Conservation (phyloP, 805 yeast genomes). For the Saturnispora galanensis region DNA sequence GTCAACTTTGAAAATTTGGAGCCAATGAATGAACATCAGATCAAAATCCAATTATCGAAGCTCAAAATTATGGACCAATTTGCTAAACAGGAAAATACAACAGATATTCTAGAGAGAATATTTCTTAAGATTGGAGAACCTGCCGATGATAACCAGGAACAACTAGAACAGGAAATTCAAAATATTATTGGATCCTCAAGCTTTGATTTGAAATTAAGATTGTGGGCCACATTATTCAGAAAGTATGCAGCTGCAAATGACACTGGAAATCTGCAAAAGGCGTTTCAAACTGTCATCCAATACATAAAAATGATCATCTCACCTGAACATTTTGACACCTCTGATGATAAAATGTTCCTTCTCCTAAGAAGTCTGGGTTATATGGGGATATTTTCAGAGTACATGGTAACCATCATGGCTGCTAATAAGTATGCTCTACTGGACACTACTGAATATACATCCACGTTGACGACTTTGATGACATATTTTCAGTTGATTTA, state of each 20-base stretch:
- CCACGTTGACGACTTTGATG: conserved; percentile 19
- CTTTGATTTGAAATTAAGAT: conserved; percentile 51
- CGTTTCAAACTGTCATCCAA: conserved; percentile 43
- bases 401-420: conserved; percentile 26
- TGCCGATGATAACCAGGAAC: conserved; percentile 22
- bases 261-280: conserved; percentile 31
- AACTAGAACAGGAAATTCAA: conserved; percentile 36
- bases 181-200: conserved; percentile 55
- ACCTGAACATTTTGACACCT: conserved; percentile 15
- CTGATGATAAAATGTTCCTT: conserved; percentile 30
- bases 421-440: conserved; percentile 28
- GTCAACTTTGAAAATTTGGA: conserved; percentile 57
- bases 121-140: conserved; percentile 9
- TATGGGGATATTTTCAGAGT: conserved; percentile 39
- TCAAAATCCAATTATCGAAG: conserved; percentile 58
- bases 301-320: conserved; percentile 33
- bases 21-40: conserved; percentile 36
- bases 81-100: conserved; percentile 35
- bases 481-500: conserved; percentile 36
- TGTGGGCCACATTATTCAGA: conserved; percentile 67
- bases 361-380: conserved; percentile 44
- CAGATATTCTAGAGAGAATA: conserved; percentile 19
- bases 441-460: background rate
- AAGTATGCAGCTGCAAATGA: conserved; percentile 33
- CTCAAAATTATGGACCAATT: conserved; percentile 60